Percentiles rank a stretch among this genome's conserved stretches.
These are phyloP conservation scores for Paramecium pentaurelia DNA, from an alignment of 73 alveolate species.

Conservation along the genomic window DNA sequence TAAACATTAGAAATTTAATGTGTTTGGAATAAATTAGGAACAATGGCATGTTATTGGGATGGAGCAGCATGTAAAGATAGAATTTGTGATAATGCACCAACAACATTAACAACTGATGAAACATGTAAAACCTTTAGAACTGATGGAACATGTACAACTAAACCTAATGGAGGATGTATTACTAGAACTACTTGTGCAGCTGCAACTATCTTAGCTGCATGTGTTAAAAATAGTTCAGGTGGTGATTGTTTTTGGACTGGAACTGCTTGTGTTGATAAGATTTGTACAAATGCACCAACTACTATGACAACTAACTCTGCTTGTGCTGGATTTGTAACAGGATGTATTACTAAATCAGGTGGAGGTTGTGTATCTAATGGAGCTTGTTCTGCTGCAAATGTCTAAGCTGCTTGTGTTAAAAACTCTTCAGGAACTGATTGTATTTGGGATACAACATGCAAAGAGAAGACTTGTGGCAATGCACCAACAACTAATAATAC, in stretches of 20 bases:
- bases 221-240: neutral
- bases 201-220: neutral
- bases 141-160: conserved; percentile 5
- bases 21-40: neutral
- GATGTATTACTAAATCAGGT: conserved; percentile 15
- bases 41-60: neutral
- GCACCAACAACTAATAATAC: neutral
- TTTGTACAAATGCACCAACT: conserved; percentile 14
- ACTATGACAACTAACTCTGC: neutral
- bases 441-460: neutral
- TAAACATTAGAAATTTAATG: neutral
- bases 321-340: neutral
- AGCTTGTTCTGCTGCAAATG: neutral
- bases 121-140: neutral
- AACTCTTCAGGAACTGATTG: neutral
- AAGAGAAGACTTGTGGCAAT: neutral
- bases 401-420: neutral
- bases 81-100: neutral
- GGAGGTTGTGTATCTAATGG: neutral
- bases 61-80: neutral
- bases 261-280: neutral
- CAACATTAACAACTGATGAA: neutral
- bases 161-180: conserved; percentile 5
- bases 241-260: conserved; percentile 8
- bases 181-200: neutral